Evolutionary conservation across 371 early-diverging fungal species (phyloP).

Genomic region (Mortierella sp.): DNA sequence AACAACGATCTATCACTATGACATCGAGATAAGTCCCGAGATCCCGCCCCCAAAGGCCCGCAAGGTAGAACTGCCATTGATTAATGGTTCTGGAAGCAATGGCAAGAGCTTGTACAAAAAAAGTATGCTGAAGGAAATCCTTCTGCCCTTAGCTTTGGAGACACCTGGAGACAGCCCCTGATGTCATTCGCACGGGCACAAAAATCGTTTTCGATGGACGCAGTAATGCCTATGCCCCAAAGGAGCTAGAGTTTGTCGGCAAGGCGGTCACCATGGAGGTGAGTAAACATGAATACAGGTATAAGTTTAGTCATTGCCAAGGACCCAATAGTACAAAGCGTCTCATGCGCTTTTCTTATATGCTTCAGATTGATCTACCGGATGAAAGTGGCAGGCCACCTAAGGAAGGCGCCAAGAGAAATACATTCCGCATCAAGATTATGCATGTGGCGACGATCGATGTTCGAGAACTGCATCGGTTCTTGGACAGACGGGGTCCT

Average conservation of each 20-base stretch:
- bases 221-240: slow-evolving; percentile 58
- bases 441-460: slow-evolving; percentile 15
- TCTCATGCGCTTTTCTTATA: background rate
- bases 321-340: background rate
- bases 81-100: too few relatives aligned
- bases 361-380: background rate
- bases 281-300: background rate
- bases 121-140: background rate
- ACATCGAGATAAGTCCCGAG: slow-evolving; percentile 33
- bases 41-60: slow-evolving; percentile 55
- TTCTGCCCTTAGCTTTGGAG: slow-evolving; percentile 47
- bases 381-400: background rate
- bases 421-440: slow-evolving; percentile 30
- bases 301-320: background rate
- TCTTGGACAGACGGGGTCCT: slow-evolving; percentile 56
- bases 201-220: slow-evolving; percentile 60
- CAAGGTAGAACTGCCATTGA: slow-evolving; percentile 25
- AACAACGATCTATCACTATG: slow-evolving; percentile 39
- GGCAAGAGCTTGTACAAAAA: too few relatives aligned
- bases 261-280: slow-evolving; percentile 18
- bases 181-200: slow-evolving; percentile 21
- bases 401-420: slow-evolving; percentile 19
- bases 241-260: slow-evolving; percentile 9
- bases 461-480: slow-evolving; percentile 56
- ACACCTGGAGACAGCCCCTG: slow-evolving; percentile 43